Percentiles rank a stretch among this genome's conserved stretches.
Conservation (phyloP, 495 filamentous ascomycete species). For the Diplogelasinospora grovesii region DNA sequence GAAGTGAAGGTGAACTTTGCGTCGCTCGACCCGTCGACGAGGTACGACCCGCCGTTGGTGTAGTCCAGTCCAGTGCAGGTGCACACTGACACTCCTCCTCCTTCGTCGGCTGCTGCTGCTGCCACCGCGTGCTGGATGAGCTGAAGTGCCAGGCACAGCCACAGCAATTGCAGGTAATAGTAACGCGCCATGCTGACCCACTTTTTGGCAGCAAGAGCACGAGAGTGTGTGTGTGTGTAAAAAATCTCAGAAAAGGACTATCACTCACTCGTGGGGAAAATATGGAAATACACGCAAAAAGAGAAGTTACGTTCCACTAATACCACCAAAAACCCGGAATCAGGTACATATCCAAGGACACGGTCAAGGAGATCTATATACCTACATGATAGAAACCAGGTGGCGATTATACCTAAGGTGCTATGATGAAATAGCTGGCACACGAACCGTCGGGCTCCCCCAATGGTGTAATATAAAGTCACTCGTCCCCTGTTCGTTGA, state of each 20-base stretch:
- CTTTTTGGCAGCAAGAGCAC: no score
- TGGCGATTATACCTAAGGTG: no score
- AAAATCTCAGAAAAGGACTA: neutral
- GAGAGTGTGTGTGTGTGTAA: neutral
- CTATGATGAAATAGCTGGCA: no score
- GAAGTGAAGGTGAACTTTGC: slow-evolving; percentile 19
- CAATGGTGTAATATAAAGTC: no score
- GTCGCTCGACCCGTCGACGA: slow-evolving; percentile 16
- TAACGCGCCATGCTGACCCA: slow-evolving; percentile 1
- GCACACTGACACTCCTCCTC: no score
- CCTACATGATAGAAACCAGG: no score
- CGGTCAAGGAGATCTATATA: no score
- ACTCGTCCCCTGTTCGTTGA: no score
- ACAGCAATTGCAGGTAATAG: neutral
- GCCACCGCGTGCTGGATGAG: neutral
- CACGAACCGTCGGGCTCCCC: no score
- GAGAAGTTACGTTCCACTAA: neutral
- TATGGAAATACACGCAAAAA: no score
- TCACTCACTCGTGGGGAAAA: no score
- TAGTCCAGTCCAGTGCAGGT: slow-evolving; percentile 22
- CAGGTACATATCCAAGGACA: neutral
- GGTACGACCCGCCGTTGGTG: slow-evolving; percentile 21
- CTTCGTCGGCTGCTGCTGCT: neutral
- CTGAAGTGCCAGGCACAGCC: slow-evolving; percentile 4
- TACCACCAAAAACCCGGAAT: neutral